A percentile compares a stretch with the other conserved stretches of the same genome.
Evolutionary conservation across 1,284 basidiomycete species (phyloP).

Genomic region (Apiotrichum sp.): DNA sequence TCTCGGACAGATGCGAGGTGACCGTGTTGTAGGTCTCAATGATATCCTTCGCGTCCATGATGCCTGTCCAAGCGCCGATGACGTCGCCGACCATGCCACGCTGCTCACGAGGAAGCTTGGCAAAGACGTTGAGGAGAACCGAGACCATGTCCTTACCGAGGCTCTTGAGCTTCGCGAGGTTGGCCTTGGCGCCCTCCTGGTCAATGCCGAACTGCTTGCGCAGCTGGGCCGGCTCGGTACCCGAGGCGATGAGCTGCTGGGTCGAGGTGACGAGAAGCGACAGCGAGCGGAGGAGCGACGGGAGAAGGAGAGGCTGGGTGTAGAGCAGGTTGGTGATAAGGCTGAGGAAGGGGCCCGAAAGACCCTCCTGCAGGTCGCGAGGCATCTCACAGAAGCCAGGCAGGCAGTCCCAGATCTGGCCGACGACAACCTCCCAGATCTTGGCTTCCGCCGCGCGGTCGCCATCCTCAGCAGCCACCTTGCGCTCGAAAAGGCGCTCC

Average conservation of each 20-base stretch:
- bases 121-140: constrained; percentile 95
- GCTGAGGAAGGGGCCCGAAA: constrained; percentile 71
- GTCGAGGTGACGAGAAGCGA: constrained; percentile 67
- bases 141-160: constrained; percentile 89
- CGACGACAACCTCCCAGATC: constrained; percentile 85
- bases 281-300: constrained; percentile 73
- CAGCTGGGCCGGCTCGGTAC: constrained; percentile 50
- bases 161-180: constrained; percentile 65
- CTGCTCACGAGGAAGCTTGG: constrained; percentile 68
- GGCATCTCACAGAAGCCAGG: constrained; percentile 67
- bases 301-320: constrained; percentile 74
- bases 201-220: constrained; percentile 52
- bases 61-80: constrained; percentile 75
- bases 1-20: constrained; percentile 65
- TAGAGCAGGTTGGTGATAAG: constrained; percentile 89
- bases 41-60: constrained; percentile 72
- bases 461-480: constrained; percentile 64
- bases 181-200: constrained; percentile 59
- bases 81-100: constrained; percentile 83
- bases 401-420: constrained; percentile 78
- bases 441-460: constrained; percentile 77
- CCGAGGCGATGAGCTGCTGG: constrained; percentile 49
- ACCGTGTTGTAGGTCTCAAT: constrained; percentile 76
- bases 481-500: constrained; percentile 83
- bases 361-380: constrained; percentile 62